Evolutionary conservation across 1,284 basidiomycete genomes (phyloP).

Genomic region (Amylostereum areolatum): DNA sequence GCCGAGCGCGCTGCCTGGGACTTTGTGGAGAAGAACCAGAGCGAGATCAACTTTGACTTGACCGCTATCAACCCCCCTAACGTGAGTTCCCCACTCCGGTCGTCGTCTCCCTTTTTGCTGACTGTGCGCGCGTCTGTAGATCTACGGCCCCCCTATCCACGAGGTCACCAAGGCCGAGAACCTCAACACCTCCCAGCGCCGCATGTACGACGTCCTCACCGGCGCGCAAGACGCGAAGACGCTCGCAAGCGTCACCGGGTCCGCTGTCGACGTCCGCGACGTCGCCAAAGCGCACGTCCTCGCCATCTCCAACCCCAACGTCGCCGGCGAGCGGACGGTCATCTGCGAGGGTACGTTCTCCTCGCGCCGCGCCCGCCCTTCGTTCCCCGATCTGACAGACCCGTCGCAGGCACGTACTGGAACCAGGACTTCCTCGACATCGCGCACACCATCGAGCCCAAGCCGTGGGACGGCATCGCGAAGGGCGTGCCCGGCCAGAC

Average conservation of each 20-base stretch:
- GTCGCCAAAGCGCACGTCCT: conserved; percentile 47
- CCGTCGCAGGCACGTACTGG: too few species aligned
- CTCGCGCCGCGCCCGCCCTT: too few species aligned
- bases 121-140: neutral
- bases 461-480: conserved; percentile 14
- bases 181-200: conserved; percentile 47
- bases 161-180: conserved; percentile 36
- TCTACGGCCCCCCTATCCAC: conserved; percentile 36
- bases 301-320: conserved; percentile 40
- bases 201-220: conserved; percentile 25
- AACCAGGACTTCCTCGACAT: neutral
- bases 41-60: conserved; percentile 43
- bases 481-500: conserved; percentile 20
- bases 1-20: conserved; percentile 63
- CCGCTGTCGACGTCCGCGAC: conserved; percentile 56
- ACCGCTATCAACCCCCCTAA: conserved; percentile 51
- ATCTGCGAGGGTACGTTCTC: conserved; percentile 20
- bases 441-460: conserved; percentile 11
- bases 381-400: too few species aligned
- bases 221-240: conserved; percentile 12
- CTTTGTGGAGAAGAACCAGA: conserved; percentile 50
- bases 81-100: conserved; percentile 26
- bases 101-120: neutral
- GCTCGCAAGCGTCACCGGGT: conserved; percentile 12
- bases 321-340: conserved; percentile 47